Evolutionary conservation across 2,329 filamentous ascomycete species (phyloP).

Genomic region (Elsinoe ampelina): DNA sequence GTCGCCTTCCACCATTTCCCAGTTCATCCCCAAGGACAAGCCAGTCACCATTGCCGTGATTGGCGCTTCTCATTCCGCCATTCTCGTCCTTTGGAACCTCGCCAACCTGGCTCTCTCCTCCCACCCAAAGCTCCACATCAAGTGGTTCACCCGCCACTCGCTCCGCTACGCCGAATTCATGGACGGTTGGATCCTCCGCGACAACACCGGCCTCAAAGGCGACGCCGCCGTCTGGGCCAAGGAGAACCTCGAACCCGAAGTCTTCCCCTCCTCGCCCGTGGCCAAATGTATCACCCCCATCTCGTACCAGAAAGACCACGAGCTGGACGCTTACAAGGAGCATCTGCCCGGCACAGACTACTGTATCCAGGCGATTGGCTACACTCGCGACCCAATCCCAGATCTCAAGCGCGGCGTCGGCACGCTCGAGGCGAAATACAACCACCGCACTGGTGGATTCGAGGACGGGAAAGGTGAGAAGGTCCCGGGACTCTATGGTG

Average conservation of each 20-base stretch:
- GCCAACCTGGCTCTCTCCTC: slow-evolving; percentile 43
- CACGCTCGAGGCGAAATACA: slow-evolving; percentile 34
- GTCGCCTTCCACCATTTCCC: slow-evolving; percentile 41
- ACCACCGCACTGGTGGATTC: slow-evolving; percentile 34
- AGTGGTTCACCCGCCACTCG: slow-evolving; percentile 53
- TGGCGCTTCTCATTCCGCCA: slow-evolving; percentile 54
- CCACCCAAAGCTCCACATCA: slow-evolving; percentile 46
- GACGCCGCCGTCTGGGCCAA: slow-evolving; percentile 51
- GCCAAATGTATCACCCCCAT: slow-evolving; percentile 32
- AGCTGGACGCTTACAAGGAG: slow-evolving; percentile 36
- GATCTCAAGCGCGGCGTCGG: slow-evolving; percentile 30
- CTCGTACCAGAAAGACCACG: slow-evolving; percentile 40
- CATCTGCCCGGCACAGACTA: slow-evolving; percentile 44
- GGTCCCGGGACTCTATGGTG: slow-evolving; percentile 48
- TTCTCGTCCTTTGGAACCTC: slow-evolving; percentile 54
- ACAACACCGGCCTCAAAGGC: slow-evolving; percentile 58
- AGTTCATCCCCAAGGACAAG: slow-evolving; percentile 30
- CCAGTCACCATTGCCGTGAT: slow-evolving; percentile 46
- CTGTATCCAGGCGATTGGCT: slow-evolving; percentile 53
- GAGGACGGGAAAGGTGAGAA: slow-evolving; percentile 21
- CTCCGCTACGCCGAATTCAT: slow-evolving; percentile 53
- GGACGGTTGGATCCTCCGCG: slow-evolving; percentile 55
- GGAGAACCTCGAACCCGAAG: slow-evolving; percentile 47
- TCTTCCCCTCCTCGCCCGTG: slow-evolving; percentile 37
- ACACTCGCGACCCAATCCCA: slow-evolving; percentile 43